Evolutionary conservation across 495 filamentous ascomycete genomes (phyloP).

Genomic region (Monascus purpureus): DNA sequence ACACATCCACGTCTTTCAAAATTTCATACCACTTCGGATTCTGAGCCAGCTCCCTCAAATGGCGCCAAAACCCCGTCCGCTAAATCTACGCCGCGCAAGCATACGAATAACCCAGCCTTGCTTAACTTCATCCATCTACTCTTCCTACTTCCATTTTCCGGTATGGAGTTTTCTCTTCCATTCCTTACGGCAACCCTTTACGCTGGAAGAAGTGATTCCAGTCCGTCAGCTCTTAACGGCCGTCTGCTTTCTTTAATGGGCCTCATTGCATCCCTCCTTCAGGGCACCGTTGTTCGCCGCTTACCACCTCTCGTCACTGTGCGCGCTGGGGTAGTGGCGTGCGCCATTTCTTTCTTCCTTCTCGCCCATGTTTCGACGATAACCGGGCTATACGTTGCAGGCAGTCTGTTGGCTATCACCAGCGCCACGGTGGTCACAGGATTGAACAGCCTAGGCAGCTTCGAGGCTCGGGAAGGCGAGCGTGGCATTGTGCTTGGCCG

Average conservation of each 20-base stretch:
- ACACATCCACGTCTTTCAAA: constrained; percentile 50
- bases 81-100: constrained; percentile 6
- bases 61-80: constrained; percentile 1
- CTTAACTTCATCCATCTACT: constrained; percentile 77
- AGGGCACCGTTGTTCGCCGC: constrained; percentile 72
- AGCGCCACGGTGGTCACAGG: constrained; percentile 90
- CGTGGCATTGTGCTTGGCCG: constrained; percentile 76
- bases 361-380: constrained; percentile 55
- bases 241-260: constrained; percentile 87
- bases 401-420: constrained; percentile 71
- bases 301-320: constrained; percentile 66
- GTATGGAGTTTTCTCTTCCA: constrained; percentile 85
- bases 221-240: constrained; percentile 60
- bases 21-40: constrained; percentile 13
- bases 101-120: constrained; percentile 70
- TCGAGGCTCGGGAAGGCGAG: constrained; percentile 69
- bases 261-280: constrained; percentile 77
- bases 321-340: constrained; percentile 63
- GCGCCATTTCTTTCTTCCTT: constrained; percentile 64
- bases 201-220: constrained; percentile 35
- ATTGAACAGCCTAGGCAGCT: constrained; percentile 78
- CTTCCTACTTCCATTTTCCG: constrained; percentile 93
- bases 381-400: constrained; percentile 60
- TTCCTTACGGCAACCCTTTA: constrained; percentile 97
- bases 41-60: background rate